Evolutionary conservation across 805 yeast species (phyloP), one percentile per base, ranked within the genome.

Genomic region (Spathaspora hagerdaliae): DNA sequence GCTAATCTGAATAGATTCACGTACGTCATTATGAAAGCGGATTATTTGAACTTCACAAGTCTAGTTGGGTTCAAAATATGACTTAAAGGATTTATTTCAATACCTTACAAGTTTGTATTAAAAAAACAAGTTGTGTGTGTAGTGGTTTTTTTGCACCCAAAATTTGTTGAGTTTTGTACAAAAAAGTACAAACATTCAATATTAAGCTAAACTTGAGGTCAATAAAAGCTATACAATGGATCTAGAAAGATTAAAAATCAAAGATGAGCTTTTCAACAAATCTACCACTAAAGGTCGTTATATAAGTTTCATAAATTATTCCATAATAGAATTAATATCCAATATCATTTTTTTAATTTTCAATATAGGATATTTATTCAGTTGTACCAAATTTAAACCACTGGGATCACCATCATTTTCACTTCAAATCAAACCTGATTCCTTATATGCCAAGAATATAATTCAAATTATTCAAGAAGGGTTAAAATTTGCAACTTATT

Each of bases 391-490:
- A 11, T 24, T 26, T 5, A 27, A 13, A 13, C 41, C 41, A 14
- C 41, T 13, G 15, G 41, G 41, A 14, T 10, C 13, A 10, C 41
- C 41, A 34, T 12, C 34, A 14, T 41, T 41, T 13, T 14, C n/a
- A 14, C 34, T 41, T 11, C 14, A 26, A 27, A 19, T 41, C 11
- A 38, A 41, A 19, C 15, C 33, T 24, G 34, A 42, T 33, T 42
- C 45, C 1, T 26, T 24, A 12, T 35, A n/a, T 24, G 42, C 45
- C 27, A 26, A 36, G 11, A 42, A 42, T 34, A 42, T 36, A 5
- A 33, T 42, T 10, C 45, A 37, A 41, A n/a, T 26, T 14, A 8
- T 38, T 24, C 45, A 42, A 27, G 45, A 42, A 13, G 45, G 45
- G 13, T 32, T 46, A 11, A 46, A 46, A 37, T 32, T 38, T n/a